Base-by-base conservation (phyloP, 2,329 filamentous ascomycete genomes). In the Aspergillus spinulosporus region DNA sequence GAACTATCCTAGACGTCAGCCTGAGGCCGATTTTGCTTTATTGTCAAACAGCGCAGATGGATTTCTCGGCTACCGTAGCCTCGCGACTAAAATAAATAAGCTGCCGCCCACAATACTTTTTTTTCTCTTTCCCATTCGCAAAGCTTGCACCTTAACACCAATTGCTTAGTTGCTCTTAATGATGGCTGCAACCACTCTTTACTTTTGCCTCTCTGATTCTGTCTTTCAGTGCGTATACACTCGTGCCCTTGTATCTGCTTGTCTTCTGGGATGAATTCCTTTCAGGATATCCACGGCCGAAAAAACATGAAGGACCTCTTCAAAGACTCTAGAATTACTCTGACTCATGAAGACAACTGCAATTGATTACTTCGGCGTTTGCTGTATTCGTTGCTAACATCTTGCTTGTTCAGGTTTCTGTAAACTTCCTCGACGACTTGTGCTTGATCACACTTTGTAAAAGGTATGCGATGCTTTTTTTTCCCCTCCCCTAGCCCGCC, bases 231-330 rank as follows among this genome's bases (percentile, higher is more conserved):
- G 49, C 31, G 11, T 32, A 43, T 26, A 28, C 15, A 43, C 28
- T 40, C 36, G 3, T 31, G 4, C 5, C 36, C 5, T 21, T 21
- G 14, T 7, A 40, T 8, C 11, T 34, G 5, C 31, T 15, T 29
- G 14, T 31, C 37, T 55, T 56, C 36, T 47, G 60, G 64, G 72
- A 80, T 72, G 78, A 81, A 63, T 62, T 74, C 75, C 71, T 66
- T 68, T 61, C 73, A 81, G 82, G 82, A 54, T 62, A 82, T 83
- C 80, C 80, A 83, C 82, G 72, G 78, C 81, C 81, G 80, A 83
- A 74, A 76, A 68, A 63, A 73, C 74, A 69, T 83, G 80, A 78
- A 78, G 81, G 80, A 81, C 69, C 68, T 68, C 67, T 66, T 66
- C 75, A 52, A 63, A 63, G 46, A 65, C 75, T 82, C 74, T 82